Conservation (phyloP, 345 rosid species). For the Citrus unshiu region DNA sequence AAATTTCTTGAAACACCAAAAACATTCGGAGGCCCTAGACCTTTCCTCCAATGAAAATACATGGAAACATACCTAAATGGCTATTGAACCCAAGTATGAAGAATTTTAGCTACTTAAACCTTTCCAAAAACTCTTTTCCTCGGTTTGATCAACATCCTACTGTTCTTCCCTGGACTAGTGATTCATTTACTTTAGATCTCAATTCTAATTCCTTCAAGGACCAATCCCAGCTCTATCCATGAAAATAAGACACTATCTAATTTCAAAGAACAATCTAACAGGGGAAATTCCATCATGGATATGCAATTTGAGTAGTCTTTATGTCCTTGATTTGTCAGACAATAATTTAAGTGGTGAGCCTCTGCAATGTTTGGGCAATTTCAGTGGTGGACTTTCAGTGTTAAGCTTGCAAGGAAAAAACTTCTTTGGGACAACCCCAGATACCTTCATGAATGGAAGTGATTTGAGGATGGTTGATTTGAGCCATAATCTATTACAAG, state of each 20-base stretch:
- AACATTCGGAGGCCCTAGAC: no score
- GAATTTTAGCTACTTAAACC: no score
- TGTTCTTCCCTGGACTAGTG: no score
- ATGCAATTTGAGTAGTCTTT: not conserved
- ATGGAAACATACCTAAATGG: no score
- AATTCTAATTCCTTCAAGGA: no score
- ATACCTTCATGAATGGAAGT: not conserved
- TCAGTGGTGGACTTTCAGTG: not conserved
- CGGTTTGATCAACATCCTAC: no score
- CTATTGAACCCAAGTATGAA: no score
- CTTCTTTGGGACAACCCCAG: conserved; percentile 5
- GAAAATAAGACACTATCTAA: not conserved
- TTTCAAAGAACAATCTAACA: conserved; percentile 1
- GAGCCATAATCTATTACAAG: not conserved
- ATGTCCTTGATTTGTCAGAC: conserved; percentile 2
- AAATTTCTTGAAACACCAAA: no score
- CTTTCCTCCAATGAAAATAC: no score
- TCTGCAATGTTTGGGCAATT: conserved; percentile 10
- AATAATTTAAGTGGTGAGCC: conserved; percentile 14
- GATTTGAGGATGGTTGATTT: not conserved
- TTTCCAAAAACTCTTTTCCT: no score
- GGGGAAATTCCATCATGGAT: conserved; percentile 6
- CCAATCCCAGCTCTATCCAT: no score
- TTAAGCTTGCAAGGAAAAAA: not conserved
- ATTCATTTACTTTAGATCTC: no score